A percentile compares a stretch with the other conserved stretches of the same genome.
phyloP scores from a whole-genome alignment of 2,329 filamentous ascomycete genomes.

The Mycosphaerella arachidis region DNA sequence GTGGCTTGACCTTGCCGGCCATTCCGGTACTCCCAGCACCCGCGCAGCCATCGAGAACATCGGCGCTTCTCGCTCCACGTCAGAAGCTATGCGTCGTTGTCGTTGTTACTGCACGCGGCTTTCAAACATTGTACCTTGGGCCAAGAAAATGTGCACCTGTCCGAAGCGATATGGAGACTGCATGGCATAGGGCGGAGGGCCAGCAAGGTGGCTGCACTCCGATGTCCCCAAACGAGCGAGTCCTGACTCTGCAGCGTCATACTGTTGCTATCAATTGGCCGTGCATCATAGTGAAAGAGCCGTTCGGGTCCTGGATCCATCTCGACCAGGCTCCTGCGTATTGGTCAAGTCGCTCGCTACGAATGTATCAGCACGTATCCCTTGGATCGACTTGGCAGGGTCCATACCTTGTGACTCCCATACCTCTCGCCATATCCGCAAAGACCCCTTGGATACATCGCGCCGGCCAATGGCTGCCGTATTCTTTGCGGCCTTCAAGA shows the following conservation, averaged over 20 bases:
- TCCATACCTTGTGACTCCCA: constrained; percentile 12
- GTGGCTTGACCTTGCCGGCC: no score
- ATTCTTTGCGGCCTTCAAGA: constrained; percentile 13
- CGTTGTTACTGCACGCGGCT: no score
- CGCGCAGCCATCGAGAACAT: no score
- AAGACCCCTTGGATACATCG: constrained; percentile 20
- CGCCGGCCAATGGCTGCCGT: constrained; percentile 23
- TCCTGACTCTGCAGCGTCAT: background rate
- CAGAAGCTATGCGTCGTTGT: no score
- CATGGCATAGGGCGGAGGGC: no score
- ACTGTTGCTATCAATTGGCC: constrained; percentile 15
- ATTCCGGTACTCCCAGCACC: no score
- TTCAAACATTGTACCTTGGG: no score
- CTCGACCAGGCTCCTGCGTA: constrained; percentile 21
- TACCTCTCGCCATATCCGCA: constrained; percentile 16
- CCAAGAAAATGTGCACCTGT: no score
- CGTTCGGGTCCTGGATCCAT: constrained; percentile 20
- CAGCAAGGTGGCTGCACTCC: background rate
- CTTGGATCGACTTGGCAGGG: background rate
- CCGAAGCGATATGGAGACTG: no score
- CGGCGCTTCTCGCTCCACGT: no score
- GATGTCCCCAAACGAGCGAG: background rate
- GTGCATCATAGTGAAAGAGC: constrained; percentile 20
- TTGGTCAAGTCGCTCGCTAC: constrained; percentile 9
- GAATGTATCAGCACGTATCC: background rate